Percentiles rank a stretch among this genome's conserved stretches.
phyloP scores from a whole-genome alignment of 2,329 filamentous ascomycete species.

The Stenocarpella maydis region DNA sequence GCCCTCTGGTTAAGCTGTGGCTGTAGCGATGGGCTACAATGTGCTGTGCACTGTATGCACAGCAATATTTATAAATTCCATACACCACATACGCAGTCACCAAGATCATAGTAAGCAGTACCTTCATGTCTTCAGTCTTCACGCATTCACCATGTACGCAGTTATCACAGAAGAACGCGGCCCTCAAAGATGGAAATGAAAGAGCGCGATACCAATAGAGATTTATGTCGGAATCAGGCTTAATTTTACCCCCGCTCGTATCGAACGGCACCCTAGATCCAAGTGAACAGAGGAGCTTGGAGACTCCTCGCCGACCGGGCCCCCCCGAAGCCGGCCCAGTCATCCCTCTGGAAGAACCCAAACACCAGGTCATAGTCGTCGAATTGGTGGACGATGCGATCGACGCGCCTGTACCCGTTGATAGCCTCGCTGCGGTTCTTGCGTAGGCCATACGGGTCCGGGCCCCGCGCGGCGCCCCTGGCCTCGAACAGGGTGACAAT shows the following conservation, averaged over 20 bases:
- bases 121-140: no score
- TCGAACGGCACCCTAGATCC: not conserved
- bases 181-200: not conserved
- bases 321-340: constrained; percentile 67
- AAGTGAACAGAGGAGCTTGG: not conserved
- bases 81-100: not conserved
- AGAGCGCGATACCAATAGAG: not conserved
- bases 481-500: constrained; percentile 96
- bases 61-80: not conserved
- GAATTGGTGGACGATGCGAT: constrained; percentile 95
- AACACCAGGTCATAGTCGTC: constrained; percentile 98
- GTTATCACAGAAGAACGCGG: no score
- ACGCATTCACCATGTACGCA: no score
- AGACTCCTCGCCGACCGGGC: constrained; percentile 63
- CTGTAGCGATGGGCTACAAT: no score
- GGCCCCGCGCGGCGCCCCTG: constrained; percentile 63
- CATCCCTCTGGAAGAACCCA: constrained; percentile 92
- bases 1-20: no score
- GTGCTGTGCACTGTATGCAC: no score
- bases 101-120: no score
- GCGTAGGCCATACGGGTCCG: constrained; percentile 43
- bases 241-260: not conserved
- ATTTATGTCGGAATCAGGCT: not conserved
- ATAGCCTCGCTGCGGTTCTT: constrained; percentile 77
- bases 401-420: constrained; percentile 85